phyloP scores from a whole-genome alignment of 2,329 filamentous ascomycete species.

The Monilinia fructigena region DNA sequence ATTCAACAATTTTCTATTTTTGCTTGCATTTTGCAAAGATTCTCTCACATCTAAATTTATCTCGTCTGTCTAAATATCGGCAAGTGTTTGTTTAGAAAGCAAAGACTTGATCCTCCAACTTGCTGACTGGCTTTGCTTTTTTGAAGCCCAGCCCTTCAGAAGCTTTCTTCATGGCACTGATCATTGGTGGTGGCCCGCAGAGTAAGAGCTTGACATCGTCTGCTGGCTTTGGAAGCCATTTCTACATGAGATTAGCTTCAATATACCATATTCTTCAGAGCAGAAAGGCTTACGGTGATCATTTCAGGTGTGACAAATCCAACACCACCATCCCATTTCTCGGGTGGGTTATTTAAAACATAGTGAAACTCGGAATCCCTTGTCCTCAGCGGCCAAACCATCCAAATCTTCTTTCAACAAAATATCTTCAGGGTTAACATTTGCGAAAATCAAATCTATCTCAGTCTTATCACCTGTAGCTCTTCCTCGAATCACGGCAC shows the following conservation, averaged over 20 bases:
- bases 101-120: slow-evolving; percentile 97
- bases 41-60: background rate
- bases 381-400: slow-evolving; percentile 70
- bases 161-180: slow-evolving; percentile 95
- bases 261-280: slow-evolving; percentile 2
- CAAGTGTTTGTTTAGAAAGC: slow-evolving; percentile 65
- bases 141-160: slow-evolving; percentile 84
- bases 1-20: background rate
- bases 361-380: slow-evolving; percentile 84
- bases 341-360: slow-evolving; percentile 92
- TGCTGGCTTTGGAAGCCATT: slow-evolving; percentile 78
- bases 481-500: slow-evolving; percentile 82
- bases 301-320: slow-evolving; percentile 95
- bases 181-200: slow-evolving; percentile 95
- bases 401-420: slow-evolving; percentile 91
- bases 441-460: slow-evolving; percentile 94
- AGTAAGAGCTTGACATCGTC: slow-evolving; percentile 89
- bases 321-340: slow-evolving; percentile 86
- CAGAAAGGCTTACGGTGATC: slow-evolving; percentile 66
- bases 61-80: background rate
- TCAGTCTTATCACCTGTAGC: slow-evolving; percentile 78
- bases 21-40: background rate
- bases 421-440: slow-evolving; percentile 91
- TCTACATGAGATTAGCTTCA: slow-evolving; percentile 45
- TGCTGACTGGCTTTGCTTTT: slow-evolving; percentile 93